phyloP scores from a whole-genome alignment of 306 rosid species.

The Cucurbita ficifolia region DNA sequence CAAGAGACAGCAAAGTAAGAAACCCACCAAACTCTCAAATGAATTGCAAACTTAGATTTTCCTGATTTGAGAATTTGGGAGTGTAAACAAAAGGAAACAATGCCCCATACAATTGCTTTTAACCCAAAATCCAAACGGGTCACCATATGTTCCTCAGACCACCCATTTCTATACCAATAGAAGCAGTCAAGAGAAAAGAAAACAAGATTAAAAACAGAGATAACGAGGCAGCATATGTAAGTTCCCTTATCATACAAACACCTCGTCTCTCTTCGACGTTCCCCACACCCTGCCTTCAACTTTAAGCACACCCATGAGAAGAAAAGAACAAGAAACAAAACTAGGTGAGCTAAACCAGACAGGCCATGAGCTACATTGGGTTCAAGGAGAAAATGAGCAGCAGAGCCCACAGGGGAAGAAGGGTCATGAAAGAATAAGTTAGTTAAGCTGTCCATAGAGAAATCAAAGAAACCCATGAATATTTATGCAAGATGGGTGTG shows the following conservation, averaged over 20 bases:
- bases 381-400: constrained; percentile 19
- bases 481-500: neutral
- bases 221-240: constrained; percentile 10
- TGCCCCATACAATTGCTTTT: constrained; percentile 33
- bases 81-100: constrained; percentile 24
- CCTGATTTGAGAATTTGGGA: constrained; percentile 6
- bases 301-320: constrained; percentile 29
- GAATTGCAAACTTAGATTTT: constrained; percentile 11
- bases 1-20: constrained; percentile 28
- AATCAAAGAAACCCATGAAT: constrained; percentile 15
- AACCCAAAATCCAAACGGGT: constrained; percentile 30
- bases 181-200: constrained; percentile 34
- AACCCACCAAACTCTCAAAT: constrained; percentile 48
- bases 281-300: constrained; percentile 9
- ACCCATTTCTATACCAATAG: constrained; percentile 21
- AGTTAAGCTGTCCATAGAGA: constrained; percentile 6
- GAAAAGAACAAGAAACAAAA: constrained; percentile 20
- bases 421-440: constrained; percentile 10
- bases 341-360: constrained; percentile 34
- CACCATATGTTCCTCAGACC: constrained; percentile 25
- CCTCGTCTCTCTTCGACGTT: constrained; percentile 8
- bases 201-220: constrained; percentile 24
- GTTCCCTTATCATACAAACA: constrained; percentile 11
- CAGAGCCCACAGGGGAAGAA: constrained; percentile 1
- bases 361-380: constrained; percentile 29